A percentile compares a stretch with the other conserved stretches of the same genome.
These are phyloP conservation scores for Cylindrodendrum hubeiense DNA, from an alignment of 2,329 filamentous ascomycete genomes.

Conservation along the genomic window DNA sequence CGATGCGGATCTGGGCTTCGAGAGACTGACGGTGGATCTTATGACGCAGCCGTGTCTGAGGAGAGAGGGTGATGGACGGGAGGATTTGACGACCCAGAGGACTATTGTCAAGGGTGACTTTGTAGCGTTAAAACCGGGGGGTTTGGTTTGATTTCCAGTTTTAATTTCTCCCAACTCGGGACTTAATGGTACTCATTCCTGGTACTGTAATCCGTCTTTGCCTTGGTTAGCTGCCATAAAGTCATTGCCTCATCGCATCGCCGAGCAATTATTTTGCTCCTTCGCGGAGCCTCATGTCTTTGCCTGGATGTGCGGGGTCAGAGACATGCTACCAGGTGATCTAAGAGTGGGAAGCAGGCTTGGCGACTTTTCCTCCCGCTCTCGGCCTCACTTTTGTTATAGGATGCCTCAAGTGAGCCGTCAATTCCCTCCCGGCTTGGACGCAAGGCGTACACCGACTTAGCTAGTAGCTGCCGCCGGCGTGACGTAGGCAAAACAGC, in stretches of 20 bases:
- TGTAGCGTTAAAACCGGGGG: slow-evolving; percentile 8
- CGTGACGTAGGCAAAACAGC: neutral
- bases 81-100: slow-evolving; percentile 22
- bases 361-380: neutral
- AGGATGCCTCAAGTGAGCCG: neutral
- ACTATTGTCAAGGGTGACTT: slow-evolving; percentile 26
- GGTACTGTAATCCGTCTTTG: neutral
- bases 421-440: neutral
- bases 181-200: neutral
- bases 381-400: neutral
- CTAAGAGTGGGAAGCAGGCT: neutral
- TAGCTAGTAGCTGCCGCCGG: neutral
- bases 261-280: neutral
- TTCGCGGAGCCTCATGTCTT: neutral
- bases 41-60: slow-evolving; percentile 31
- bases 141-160: neutral
- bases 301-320: neutral
- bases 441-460: neutral
- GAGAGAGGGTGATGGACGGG: slow-evolving; percentile 28
- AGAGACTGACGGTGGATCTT: slow-evolving; percentile 10
- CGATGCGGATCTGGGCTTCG: slow-evolving; percentile 14
- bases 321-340: neutral
- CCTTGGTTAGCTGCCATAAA: neutral
- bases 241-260: neutral
- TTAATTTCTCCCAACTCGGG: neutral